Conservation (phyloP, 1,139 yeast species). For the Suzukiozyma palmioleophila region DNA sequence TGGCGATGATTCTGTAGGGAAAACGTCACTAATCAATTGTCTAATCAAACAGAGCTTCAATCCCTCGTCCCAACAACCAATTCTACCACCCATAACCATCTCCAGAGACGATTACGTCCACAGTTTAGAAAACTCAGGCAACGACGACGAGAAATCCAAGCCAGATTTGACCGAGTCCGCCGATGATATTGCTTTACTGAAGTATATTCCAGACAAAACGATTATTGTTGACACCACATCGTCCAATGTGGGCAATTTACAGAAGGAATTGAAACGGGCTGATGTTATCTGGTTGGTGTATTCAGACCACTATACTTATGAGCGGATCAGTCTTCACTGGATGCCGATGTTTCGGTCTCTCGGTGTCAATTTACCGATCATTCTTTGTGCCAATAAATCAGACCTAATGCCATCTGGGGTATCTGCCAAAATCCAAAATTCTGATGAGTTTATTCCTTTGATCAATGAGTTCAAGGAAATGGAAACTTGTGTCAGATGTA, state of each 20-base stretch:
- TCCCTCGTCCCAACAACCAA: constrained; percentile 71
- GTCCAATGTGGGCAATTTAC: constrained; percentile 56
- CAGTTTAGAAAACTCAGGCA: constrained; percentile 14
- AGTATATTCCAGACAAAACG: constrained; percentile 61
- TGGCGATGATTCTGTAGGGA: constrained; percentile 95
- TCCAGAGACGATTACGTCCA: constrained; percentile 37
- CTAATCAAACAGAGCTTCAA: constrained; percentile 77
- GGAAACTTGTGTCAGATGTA: constrained; percentile 84
- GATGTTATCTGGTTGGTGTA: constrained; percentile 92
- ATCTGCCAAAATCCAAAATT: constrained; percentile 30
- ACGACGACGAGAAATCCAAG: constrained; percentile 2
- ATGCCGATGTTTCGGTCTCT: constrained; percentile 85
- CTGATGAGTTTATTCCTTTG: constrained; percentile 82
- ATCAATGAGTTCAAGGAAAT: constrained; percentile 90
- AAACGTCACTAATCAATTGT: constrained; percentile 70
- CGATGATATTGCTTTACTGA: constrained; percentile 20
- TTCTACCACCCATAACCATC: constrained; percentile 79
- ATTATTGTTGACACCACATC: constrained; percentile 77
- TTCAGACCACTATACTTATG: constrained; percentile 91
- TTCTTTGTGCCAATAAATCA: constrained; percentile 80
- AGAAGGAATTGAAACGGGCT: constrained; percentile 74
- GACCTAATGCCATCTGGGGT: constrained; percentile 37
- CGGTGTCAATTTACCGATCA: constrained; percentile 92
- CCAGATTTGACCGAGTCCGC: constrained; percentile 3
- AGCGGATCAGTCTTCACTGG: constrained; percentile 88